A percentile compares a stretch with the other conserved stretches of the same genome.
These are phyloP conservation scores for Straminergon stramineum DNA, from an alignment of 225 moss, liverwort and hornwort genomes.

Conservation along the genomic window DNA sequence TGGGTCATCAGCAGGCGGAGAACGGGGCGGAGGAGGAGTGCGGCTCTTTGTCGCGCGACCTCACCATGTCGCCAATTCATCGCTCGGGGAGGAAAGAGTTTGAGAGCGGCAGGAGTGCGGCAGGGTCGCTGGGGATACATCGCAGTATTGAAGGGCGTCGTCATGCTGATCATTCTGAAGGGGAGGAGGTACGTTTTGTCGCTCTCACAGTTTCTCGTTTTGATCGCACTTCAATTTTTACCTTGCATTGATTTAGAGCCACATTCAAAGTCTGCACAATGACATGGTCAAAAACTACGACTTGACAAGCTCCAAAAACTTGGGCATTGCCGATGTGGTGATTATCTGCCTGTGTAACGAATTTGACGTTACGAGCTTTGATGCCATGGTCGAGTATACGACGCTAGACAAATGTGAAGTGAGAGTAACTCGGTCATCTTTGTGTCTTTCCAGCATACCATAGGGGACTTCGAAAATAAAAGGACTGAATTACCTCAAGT, in stretches of 20 bases:
- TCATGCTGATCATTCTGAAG: neutral
- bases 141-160: neutral
- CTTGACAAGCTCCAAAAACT: neutral
- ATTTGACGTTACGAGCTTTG: neutral
- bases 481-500: neutral
- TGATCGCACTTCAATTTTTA: neutral
- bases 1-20: neutral
- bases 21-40: neutral
- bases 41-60: neutral
- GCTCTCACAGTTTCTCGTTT: neutral
- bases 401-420: neutral
- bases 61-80: constrained; percentile 18
- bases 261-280: neutral
- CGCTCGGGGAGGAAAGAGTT: neutral
- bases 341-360: neutral
- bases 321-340: neutral
- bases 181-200: neutral
- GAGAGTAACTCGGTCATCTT: neutral
- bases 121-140: neutral
- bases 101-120: neutral
- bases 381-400: neutral
- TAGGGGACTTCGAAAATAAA: neutral
- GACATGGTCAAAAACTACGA: neutral
- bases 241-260: neutral
- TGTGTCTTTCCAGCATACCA: neutral